Percentiles rank a stretch among this genome's conserved stretches.
These are phyloP conservation scores for Thalassiosira delicatula DNA, from an alignment of 352 stramenopile genomes.

Conservation along the genomic window DNA sequence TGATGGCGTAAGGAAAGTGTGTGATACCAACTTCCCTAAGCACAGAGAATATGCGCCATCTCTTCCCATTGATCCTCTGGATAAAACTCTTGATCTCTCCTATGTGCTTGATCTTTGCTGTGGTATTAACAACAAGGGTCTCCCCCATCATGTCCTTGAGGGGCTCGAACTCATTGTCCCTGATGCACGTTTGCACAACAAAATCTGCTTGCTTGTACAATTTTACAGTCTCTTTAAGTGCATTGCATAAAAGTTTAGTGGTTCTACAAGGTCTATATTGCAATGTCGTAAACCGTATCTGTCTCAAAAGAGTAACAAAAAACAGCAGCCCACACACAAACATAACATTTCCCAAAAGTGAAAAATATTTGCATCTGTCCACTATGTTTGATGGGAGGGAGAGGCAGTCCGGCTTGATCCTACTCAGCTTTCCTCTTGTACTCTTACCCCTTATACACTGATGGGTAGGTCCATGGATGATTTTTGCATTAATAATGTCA, in stretches of 20 bases:
- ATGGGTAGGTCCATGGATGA: too few relatives aligned
- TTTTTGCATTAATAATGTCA: too few relatives aligned
- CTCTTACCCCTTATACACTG: too few relatives aligned
- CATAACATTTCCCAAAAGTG: too few relatives aligned
- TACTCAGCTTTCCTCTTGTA: too few relatives aligned
- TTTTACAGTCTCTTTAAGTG: constrained; percentile 33
- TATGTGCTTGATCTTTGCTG: constrained; percentile 54
- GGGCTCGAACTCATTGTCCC: constrained; percentile 60
- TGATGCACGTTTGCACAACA: constrained; percentile 31
- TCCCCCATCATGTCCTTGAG: constrained; percentile 12
- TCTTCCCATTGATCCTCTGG: constrained; percentile 58
- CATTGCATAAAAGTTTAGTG: constrained; percentile 20
- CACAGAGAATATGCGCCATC: background rate
- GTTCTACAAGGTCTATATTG: constrained; percentile 27
- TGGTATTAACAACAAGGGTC: constrained; percentile 37
- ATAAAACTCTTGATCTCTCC: constrained; percentile 63
- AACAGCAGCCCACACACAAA: constrained; percentile 63
- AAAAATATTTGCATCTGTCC: too few relatives aligned
- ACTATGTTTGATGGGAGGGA: too few relatives aligned
- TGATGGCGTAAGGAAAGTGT: constrained; percentile 36
- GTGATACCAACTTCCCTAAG: constrained; percentile 55
- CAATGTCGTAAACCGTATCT: constrained; percentile 52
- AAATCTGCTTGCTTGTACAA: constrained; percentile 59
- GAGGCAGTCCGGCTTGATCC: too few relatives aligned
- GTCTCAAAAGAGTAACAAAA: constrained; percentile 37